These are phyloP conservation scores for Kwoniella botswanensis DNA, from an alignment of 768 basidiomycete genomes.

Conservation along the genomic window DNA sequence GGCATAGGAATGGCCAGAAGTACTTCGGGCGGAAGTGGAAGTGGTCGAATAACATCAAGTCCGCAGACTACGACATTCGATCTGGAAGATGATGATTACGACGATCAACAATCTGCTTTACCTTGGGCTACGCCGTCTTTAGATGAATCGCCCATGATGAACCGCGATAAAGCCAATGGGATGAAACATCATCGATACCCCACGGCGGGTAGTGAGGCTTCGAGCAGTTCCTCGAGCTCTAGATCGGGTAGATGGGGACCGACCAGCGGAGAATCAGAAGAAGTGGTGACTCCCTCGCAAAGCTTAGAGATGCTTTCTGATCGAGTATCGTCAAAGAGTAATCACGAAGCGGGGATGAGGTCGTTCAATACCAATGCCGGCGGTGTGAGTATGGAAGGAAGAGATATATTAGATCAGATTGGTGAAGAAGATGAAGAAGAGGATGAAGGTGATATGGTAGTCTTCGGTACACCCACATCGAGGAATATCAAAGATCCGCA, in stretches of 20 bases:
- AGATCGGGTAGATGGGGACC: constrained; percentile 35
- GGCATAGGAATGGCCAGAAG: constrained; percentile 17
- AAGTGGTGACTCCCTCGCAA: constrained; percentile 49
- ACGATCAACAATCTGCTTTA: constrained; percentile 41
- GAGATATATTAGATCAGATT: constrained; percentile 43
- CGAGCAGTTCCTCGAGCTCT: constrained; percentile 29
- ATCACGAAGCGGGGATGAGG: constrained; percentile 5
- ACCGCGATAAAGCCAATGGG: constrained; percentile 1
- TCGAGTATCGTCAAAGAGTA: constrained; percentile 15
- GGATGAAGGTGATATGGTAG: constrained; percentile 40
- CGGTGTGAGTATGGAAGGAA: constrained; percentile 6
- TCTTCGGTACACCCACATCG: constrained; percentile 32
- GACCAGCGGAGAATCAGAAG: constrained; percentile 41
- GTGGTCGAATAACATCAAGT: constrained; percentile 26
- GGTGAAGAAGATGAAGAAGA: constrained; percentile 53
- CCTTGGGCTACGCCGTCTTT: constrained; percentile 48
- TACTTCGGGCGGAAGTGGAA: constrained; percentile 18
- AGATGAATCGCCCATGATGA: constrained; percentile 33
- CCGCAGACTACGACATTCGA: constrained; percentile 32
- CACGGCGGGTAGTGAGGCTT: constrained; percentile 34
- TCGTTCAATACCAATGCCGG: constrained; percentile 6
- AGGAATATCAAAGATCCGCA: constrained; percentile 7
- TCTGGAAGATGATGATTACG: constrained; percentile 37
- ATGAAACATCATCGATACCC: constrained; percentile 28
- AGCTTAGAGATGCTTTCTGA: constrained; percentile 49